Conservation (phyloP, 169 alveolate genomes). For the Plasmodium malariae region DNA sequence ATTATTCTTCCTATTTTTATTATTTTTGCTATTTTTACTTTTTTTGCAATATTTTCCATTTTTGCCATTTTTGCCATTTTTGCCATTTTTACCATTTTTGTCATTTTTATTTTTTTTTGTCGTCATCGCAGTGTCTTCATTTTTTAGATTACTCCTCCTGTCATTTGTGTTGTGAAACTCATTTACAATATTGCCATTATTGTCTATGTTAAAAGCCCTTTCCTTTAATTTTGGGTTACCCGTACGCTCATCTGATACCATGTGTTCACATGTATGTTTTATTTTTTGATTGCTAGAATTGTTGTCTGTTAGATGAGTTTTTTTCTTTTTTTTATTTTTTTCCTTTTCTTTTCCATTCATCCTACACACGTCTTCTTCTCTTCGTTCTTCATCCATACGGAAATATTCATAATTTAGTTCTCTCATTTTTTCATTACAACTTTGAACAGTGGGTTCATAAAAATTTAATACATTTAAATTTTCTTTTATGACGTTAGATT, state of each 20-base stretch:
- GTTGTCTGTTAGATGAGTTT: slow-evolving; percentile 12
- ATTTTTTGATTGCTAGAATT: slow-evolving; percentile 21
- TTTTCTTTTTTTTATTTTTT: slow-evolving; percentile 10
- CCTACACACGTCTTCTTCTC: not conserved
- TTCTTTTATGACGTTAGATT: slow-evolving; percentile 23
- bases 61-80: slow-evolving; percentile 6
- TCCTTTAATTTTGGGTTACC: slow-evolving; percentile 12
- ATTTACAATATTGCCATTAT: not conserved
- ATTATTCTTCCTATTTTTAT: not conserved
- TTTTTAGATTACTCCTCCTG: not conserved
- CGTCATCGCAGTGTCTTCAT: slow-evolving; percentile 11
- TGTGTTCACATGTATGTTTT: slow-evolving; percentile 6
- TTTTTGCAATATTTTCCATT: not conserved
- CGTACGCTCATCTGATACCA: not conserved
- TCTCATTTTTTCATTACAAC: slow-evolving; percentile 16
- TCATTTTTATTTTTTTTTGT: not conserved
- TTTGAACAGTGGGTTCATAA: not conserved
- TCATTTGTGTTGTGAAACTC: slow-evolving; percentile 5
- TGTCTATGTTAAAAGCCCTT: not conserved
- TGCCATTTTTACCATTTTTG: not conserved
- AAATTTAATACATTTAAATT: slow-evolving; percentile 13
- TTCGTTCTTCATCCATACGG: slow-evolving; percentile 1
- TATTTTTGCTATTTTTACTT: not conserved
- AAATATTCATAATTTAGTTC: not conserved
- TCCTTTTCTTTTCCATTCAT: not conserved